Conservation (phyloP, 768 basidiomycete species). For the Piloderma croceum region DNA sequence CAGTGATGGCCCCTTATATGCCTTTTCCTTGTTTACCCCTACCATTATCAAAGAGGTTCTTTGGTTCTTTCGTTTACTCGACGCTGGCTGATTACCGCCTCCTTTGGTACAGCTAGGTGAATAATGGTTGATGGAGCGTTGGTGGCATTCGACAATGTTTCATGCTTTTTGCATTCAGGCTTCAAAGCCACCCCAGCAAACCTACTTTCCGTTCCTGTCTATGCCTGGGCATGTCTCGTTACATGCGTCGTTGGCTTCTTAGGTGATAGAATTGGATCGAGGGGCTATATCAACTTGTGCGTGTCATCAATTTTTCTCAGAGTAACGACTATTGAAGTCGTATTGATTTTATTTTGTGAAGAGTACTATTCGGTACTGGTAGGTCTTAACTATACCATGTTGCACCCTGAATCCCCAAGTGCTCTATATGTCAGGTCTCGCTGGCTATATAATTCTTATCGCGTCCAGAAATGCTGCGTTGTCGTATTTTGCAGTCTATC, state of each 20-base stretch:
- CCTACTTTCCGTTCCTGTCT: conserved; percentile 71
- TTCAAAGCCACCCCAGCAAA: conserved; percentile 64
- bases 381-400: too few relatives aligned
- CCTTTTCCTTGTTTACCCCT: conserved; percentile 47
- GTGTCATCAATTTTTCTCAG: conserved; percentile 14
- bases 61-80: too few relatives aligned
- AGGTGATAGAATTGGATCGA: conserved; percentile 54
- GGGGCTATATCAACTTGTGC: conserved; percentile 59
- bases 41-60: conserved; percentile 47
- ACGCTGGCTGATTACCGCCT: too few relatives aligned
- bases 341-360: conserved; percentile 6
- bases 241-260: conserved; percentile 57
- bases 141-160: neutral
- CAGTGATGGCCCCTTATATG: conserved; percentile 49
- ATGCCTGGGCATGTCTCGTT: conserved; percentile 65
- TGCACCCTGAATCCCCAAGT: conserved; percentile 4
- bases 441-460: conserved; percentile 65
- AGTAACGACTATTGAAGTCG: neutral
- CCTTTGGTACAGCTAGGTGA: conserved; percentile 30
- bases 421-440: conserved; percentile 25
- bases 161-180: conserved; percentile 28
- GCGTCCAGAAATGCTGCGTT: conserved; percentile 52
- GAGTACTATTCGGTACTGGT: conserved; percentile 29
- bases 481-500: conserved; percentile 68
- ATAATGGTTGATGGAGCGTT: neutral